These are phyloP conservation scores for Diplocarpon mali DNA, from an alignment of 2,329 filamentous ascomycete genomes.

Conservation along the genomic window DNA sequence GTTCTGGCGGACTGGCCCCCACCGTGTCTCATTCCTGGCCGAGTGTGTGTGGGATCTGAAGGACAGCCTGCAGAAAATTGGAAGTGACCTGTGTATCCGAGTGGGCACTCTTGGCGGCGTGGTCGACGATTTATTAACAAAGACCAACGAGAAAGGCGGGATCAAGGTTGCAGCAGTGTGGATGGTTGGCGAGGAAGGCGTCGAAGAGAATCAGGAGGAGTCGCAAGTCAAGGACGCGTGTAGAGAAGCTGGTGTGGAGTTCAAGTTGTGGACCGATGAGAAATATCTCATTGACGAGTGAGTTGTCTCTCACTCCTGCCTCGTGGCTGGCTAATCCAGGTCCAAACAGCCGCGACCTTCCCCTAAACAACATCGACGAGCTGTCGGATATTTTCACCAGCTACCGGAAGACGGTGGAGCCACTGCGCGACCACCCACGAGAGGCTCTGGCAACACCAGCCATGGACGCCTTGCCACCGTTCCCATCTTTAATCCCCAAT, in stretches of 20 bases:
- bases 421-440: conserved; percentile 54
- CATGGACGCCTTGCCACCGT: conserved; percentile 41
- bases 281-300: conserved; percentile 75
- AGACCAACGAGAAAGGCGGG: conserved; percentile 29
- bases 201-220: conserved; percentile 59
- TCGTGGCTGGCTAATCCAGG: not conserved
- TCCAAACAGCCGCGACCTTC: conserved; percentile 49
- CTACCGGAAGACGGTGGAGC: conserved; percentile 64
- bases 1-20: conserved; percentile 65
- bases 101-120: conserved; percentile 51
- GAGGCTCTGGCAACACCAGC: conserved; percentile 41
- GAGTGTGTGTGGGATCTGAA: conserved; percentile 67
- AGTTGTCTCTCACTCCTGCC: conserved; percentile 28
- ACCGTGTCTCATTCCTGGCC: conserved; percentile 60
- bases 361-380: conserved; percentile 43
- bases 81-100: conserved; percentile 51
- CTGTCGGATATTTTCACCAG: conserved; percentile 67
- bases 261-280: conserved; percentile 60
- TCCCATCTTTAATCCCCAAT: conserved; percentile 43
- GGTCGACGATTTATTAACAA: conserved; percentile 44
- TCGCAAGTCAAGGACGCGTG: conserved; percentile 42
- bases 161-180: conserved; percentile 51
- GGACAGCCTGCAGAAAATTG: conserved; percentile 42
- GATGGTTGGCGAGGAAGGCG: conserved; percentile 61
- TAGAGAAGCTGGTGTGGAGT: conserved; percentile 41